phyloP scores from a whole-genome alignment of 2,329 filamentous ascomycete species.

The Fusarium camptoceras region DNA sequence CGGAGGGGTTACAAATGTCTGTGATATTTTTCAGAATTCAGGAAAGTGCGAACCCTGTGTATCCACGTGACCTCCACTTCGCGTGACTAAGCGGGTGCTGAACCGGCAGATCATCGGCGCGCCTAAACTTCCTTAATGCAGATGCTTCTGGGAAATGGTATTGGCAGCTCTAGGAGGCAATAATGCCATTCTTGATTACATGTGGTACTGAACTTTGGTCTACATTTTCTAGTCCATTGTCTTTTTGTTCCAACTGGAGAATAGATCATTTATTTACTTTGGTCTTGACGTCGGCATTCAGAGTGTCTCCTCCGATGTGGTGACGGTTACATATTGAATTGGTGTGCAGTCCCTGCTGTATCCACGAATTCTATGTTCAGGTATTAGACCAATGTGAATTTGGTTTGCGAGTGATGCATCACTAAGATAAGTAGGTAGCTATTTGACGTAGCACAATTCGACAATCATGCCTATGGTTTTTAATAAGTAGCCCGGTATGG shows the following conservation, averaged over 20 bases:
- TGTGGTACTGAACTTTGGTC: too few relatives aligned
- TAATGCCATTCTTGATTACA: too few relatives aligned
- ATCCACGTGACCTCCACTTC: too few relatives aligned
- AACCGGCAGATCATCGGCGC: too few relatives aligned
- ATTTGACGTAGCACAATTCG: background rate
- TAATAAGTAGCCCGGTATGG: background rate
- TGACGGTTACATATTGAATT: background rate
- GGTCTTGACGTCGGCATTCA: background rate
- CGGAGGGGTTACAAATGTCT: constrained; percentile 51
- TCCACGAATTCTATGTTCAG: background rate
- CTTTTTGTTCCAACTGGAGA: background rate
- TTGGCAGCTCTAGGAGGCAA: too few relatives aligned
- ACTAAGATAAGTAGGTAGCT: background rate
- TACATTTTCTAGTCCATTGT: background rate
- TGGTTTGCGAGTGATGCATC: background rate
- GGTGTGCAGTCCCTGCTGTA: background rate
- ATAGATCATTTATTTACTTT: background rate
- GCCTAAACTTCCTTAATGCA: too few relatives aligned
- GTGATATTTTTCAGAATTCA: too few relatives aligned
- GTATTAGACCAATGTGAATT: background rate
- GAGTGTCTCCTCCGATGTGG: background rate
- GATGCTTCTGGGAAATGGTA: too few relatives aligned
- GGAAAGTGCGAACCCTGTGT: too few relatives aligned
- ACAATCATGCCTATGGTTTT: background rate
- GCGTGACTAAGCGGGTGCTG: too few relatives aligned